A percentile compares a stretch with the other conserved stretches of the same genome.
These are phyloP conservation scores for Gleditsia sinensis DNA, from an alignment of 306 rosid genomes.

Conservation along the genomic window DNA sequence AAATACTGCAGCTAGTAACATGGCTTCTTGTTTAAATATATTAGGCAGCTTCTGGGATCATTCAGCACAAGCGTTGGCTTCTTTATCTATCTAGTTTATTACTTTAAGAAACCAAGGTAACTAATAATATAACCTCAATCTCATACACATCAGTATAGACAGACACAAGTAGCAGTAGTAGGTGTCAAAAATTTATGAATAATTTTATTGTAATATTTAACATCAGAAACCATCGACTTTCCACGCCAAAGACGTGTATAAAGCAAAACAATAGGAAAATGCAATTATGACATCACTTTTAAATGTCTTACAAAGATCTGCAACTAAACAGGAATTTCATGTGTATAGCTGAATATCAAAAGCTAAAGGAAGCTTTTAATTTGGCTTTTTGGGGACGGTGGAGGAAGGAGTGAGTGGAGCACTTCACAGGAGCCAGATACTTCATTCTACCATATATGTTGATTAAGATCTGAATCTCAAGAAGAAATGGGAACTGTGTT, in stretches of 20 bases:
- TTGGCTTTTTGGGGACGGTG: neutral
- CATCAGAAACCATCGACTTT: too few species aligned
- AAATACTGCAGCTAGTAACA: too few species aligned
- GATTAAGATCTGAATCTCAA: constrained; percentile 4
- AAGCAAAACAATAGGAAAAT: too few species aligned
- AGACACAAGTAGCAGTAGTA: too few species aligned
- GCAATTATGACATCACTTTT: neutral
- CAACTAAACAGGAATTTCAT: neutral
- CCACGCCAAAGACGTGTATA: too few species aligned
- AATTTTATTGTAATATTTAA: too few species aligned
- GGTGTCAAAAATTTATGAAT: too few species aligned
- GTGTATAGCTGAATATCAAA: neutral
- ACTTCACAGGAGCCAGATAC: neutral
- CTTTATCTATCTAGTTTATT: neutral
- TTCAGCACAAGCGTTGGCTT: neutral
- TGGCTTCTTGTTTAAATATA: neutral
- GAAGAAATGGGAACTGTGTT: constrained; percentile 31
- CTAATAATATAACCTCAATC: neutral
- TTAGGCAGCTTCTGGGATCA: neutral
- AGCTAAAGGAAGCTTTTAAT: neutral
- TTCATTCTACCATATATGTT: neutral
- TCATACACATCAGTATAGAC: too few species aligned
- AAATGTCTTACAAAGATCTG: neutral
- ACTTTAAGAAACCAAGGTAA: neutral
- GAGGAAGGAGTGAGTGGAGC: neutral